Conservation (phyloP, 768 basidiomycete species). For the Auricularia heimuer region DNA sequence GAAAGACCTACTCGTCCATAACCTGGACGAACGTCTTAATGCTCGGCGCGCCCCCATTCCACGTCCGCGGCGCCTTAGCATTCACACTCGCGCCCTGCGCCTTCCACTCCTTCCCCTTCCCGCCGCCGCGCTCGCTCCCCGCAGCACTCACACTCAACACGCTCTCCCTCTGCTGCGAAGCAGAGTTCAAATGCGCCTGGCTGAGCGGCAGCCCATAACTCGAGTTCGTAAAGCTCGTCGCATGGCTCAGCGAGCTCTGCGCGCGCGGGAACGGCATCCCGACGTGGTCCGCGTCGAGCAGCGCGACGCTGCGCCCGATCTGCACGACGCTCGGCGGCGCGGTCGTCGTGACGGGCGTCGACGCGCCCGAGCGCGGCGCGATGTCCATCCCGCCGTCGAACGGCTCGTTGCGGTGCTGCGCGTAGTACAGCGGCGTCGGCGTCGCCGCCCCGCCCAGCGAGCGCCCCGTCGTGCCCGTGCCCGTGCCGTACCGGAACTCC, state of each 20-base stretch:
- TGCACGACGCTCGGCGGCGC: not conserved
- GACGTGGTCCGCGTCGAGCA: not conserved
- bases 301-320: not conserved
- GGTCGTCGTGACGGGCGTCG: not conserved
- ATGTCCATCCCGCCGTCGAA: too few relatives aligned
- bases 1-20: not conserved
- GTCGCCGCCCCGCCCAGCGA: not conserved
- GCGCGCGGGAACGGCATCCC: not conserved
- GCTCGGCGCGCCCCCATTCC: not conserved
- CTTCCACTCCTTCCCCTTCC: not conserved
- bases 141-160: not conserved
- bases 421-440: not conserved
- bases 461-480: not conserved
- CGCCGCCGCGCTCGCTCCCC: not conserved
- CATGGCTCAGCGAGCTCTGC: not conserved
- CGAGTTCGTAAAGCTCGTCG: not conserved
- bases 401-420: not conserved
- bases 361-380: too few relatives aligned
- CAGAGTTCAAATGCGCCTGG: not conserved
- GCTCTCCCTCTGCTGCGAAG: not conserved
- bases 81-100: not conserved
- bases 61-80: not conserved
- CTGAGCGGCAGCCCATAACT: not conserved
- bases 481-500: not conserved
- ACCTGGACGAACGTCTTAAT: slow-evolving; percentile 1